A percentile compares a stretch with the other conserved stretches of the same genome.
Conservation (phyloP, 2,329 filamentous ascomycete species). For the Beauveria varroae region DNA sequence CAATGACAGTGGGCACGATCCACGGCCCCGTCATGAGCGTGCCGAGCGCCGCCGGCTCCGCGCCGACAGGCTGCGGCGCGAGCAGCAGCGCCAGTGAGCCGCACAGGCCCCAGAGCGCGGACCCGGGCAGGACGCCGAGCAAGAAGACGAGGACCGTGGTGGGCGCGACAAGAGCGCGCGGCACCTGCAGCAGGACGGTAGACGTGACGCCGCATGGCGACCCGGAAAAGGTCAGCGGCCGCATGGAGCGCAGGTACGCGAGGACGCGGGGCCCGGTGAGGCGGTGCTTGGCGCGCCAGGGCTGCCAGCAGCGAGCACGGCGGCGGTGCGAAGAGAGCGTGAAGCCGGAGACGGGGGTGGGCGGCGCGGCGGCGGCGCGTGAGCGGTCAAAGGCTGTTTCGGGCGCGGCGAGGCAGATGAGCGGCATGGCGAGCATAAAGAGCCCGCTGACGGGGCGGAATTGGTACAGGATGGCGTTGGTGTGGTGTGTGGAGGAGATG, state of each 20-base stretch:
- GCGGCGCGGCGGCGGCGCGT: conserved; percentile 11
- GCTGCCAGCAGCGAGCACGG: conserved; percentile 13
- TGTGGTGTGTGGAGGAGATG: conserved; percentile 27
- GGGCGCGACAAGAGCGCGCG: conserved; percentile 41
- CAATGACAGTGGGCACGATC: conserved; percentile 29
- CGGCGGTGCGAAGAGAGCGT: conserved; percentile 1
- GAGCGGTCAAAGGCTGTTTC: conserved; percentile 46
- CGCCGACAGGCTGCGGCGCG: conserved; percentile 33
- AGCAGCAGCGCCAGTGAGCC: conserved; percentile 41
- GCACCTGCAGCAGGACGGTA: conserved; percentile 33
- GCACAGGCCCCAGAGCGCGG: conserved; percentile 39
- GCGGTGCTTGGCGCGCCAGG: conserved; percentile 19
- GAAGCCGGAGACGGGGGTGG: conserved; percentile 15
- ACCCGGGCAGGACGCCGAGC: conserved; percentile 37
- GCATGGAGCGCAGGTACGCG: conserved; percentile 33
- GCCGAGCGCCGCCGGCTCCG: conserved; percentile 33
- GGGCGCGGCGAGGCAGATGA: conserved; percentile 40
- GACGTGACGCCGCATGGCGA: conserved; percentile 16
- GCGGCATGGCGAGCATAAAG: conserved; percentile 36
- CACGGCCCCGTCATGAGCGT: conserved; percentile 38
- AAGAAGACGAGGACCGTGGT: conserved; percentile 40
- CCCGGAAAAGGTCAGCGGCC: conserved; percentile 30
- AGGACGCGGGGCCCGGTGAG: conserved; percentile 26
- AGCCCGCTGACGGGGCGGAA: conserved; percentile 46
- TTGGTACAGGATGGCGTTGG: conserved; percentile 35